These are phyloP conservation scores for Parathielavia hyrcaniae DNA, from an alignment of 495 filamentous ascomycete species.

Conservation along the genomic window DNA sequence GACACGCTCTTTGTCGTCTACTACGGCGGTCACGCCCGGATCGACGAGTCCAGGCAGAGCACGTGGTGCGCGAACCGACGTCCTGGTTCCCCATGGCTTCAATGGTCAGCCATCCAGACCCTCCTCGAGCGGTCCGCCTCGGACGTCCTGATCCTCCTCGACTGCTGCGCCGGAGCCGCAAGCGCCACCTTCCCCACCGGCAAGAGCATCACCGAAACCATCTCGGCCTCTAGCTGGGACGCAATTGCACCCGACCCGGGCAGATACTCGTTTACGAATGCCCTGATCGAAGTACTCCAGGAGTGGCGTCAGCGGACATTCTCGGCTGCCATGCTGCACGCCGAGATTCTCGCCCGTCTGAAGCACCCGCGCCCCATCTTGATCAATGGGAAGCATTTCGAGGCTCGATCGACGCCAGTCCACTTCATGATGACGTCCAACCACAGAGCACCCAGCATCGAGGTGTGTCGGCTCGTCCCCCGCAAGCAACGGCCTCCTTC, in stretches of 20 bases:
- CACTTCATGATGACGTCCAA: slow-evolving; percentile 51
- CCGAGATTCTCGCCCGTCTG: slow-evolving; percentile 45
- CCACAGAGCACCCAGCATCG: slow-evolving; percentile 47
- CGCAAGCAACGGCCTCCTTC: slow-evolving; percentile 29
- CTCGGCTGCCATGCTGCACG: slow-evolving; percentile 49
- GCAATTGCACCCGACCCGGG: slow-evolving; percentile 48
- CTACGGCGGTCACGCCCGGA: slow-evolving; percentile 50
- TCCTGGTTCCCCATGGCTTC: slow-evolving; percentile 41
- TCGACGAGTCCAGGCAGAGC: slow-evolving; percentile 47
- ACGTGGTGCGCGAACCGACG: slow-evolving; percentile 48
- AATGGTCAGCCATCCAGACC: slow-evolving; percentile 51
- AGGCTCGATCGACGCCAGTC: slow-evolving; percentile 46
- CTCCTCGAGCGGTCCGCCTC: slow-evolving; percentile 48
- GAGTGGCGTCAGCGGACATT: slow-evolving; percentile 45
- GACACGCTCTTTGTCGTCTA: slow-evolving; percentile 50
- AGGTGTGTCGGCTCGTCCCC: slow-evolving; percentile 36
- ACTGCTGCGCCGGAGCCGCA: slow-evolving; percentile 49
- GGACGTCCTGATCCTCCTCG: slow-evolving; percentile 49
- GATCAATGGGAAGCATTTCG: slow-evolving; percentile 46
- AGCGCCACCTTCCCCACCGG: slow-evolving; percentile 46
- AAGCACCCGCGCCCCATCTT: slow-evolving; percentile 48
- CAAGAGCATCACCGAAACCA: slow-evolving; percentile 47
- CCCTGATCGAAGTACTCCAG: slow-evolving; percentile 46
- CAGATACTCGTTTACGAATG: slow-evolving; percentile 47
- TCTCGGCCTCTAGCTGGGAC: slow-evolving; percentile 50